Evolutionary conservation across 768 basidiomycete species (phyloP), one percentile per base, ranked within the genome.

Genomic region (Russula olivacea): DNA sequence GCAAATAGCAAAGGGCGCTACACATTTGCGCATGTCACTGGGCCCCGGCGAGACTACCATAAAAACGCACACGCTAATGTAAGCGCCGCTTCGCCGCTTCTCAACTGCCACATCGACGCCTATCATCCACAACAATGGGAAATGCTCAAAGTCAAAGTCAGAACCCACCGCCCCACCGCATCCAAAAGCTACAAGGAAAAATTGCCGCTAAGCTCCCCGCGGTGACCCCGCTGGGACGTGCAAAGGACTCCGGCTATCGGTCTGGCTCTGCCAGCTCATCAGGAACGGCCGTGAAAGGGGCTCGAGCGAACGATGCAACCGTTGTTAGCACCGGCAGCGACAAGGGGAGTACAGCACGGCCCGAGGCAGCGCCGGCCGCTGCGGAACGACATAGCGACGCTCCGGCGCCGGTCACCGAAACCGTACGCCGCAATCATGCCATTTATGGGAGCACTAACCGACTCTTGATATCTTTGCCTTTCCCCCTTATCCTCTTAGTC

Each of bases 71-170:
- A 60, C 58, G 51, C 63, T 55, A 54, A 19, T 10, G n/a, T 56
- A 64, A 60, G 63, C 63, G 63, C 63, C 58, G 6, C 49, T 36
- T 30, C 38, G 10, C 34, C 28, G 17, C 28, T 30, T 59, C 59
- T 41, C 58, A 36, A 43, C 63, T 51, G 40, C 58, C 58, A 64
- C 63, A 45, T 64, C 54, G 53, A 59, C 62, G 17, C 30, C 32
- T 8, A 41, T 54, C 32, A 47, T 0, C n/a, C 9, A 8, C 34
- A 17, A 54, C 49, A 68, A 40, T 68, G 67, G 67, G 67, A 14
- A 68, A 68, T 21, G 34, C 25, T 19, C 67, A 63, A 40, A 68
- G 67, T 19, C 67, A 63, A 40, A 68, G 67, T 54, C 61, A 59
- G 19, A 32, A 12, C 40, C 52, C 47, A 19, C 55, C 63, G 12